Evolutionary conservation across 495 filamentous ascomycete genomes (phyloP), one percentile per base, ranked within the genome.

Genomic region (Choiromyces venosus): DNA sequence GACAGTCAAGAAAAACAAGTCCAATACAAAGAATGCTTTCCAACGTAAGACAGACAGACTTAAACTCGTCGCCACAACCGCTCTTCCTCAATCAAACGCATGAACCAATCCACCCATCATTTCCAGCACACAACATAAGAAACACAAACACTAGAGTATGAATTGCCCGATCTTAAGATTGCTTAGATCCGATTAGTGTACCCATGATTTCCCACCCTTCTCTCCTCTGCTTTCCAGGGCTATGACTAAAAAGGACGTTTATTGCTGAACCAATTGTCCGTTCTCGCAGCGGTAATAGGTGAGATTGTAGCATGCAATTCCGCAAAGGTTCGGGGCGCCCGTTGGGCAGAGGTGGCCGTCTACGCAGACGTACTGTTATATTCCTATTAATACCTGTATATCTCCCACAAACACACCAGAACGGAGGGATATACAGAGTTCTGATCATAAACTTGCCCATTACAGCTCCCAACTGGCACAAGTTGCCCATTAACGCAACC

Each of bases 301-400:
- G 18, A 70, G 42, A 3, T 37, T 72, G 67, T 81, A 81, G 36
- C 79, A 81, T 25, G 79, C 79, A 0, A 2, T 56, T 19, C 78
- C 71, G 33, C 79, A 81, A 37, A 71, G 65, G 39, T 78, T 78
- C 16, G 78, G 79, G 76, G 29, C 37, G 14, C 21, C 52, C 10
- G 2, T 52, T 12, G 78, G 78, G 68, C 79, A 81, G 21, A 81
- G 79, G 40, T 74, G 70, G 52, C 72, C 66, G 38, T 7, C 21
- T 44, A 80, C 71, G 33, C 79, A 81, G 61, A 81, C 79, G 35
- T 81, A 81, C 79, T 81, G 71, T 46, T 61, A n/a, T 16, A 42
- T 66, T 39, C 39, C 21, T 38, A n/a, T 78, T 37, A 78, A 12
- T 52, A 16, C 16, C 36, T 64, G 36, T n/a, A 70, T 1, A 21